Conservation (phyloP, 2,329 filamentous ascomycete genomes). For the Septoria linicola region DNA sequence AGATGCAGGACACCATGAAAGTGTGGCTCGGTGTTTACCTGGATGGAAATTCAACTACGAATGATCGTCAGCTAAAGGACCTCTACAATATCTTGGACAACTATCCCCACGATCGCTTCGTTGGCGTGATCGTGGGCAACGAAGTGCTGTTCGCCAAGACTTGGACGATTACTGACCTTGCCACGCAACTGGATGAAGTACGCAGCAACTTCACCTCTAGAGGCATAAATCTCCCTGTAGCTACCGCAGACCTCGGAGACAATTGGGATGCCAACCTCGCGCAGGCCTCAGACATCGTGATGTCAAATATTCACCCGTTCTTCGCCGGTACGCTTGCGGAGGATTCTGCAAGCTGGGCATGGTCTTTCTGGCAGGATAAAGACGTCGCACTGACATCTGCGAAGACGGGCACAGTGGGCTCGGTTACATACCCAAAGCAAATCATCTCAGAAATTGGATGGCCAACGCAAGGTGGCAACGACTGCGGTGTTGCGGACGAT, state of each 20-base stretch:
- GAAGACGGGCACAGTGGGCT: constrained; percentile 40
- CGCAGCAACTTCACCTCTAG: constrained; percentile 68
- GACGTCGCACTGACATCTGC: constrained; percentile 62
- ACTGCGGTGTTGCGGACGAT: constrained; percentile 60
- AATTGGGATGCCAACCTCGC: constrained; percentile 76
- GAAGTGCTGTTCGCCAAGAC: constrained; percentile 63
- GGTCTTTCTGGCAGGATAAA: constrained; percentile 72
- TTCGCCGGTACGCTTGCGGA: constrained; percentile 74
- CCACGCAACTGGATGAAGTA: constrained; percentile 64
- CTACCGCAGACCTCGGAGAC: constrained; percentile 84
- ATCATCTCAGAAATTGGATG: constrained; percentile 90
- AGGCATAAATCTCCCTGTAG: constrained; percentile 70
- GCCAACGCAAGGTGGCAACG: constrained; percentile 78
- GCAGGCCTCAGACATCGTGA: constrained; percentile 74
- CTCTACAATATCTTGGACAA: constrained; percentile 80
- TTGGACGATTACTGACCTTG: constrained; percentile 65
- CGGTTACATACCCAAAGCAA: constrained; percentile 32
- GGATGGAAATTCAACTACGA: constrained; percentile 79
- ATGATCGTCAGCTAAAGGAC: constrained; percentile 73
- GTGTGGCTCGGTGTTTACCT: constrained; percentile 96
- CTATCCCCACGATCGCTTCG: constrained; percentile 55
- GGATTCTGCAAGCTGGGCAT: constrained; percentile 76
- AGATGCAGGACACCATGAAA: constrained; percentile 71
- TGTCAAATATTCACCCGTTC: constrained; percentile 97
- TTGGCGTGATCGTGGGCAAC: constrained; percentile 63